Percentiles rank a stretch among this genome's conserved stretches.
phyloP scores from a whole-genome alignment of 352 stramenopile species.

The Globisporangium perplexum region DNA sequence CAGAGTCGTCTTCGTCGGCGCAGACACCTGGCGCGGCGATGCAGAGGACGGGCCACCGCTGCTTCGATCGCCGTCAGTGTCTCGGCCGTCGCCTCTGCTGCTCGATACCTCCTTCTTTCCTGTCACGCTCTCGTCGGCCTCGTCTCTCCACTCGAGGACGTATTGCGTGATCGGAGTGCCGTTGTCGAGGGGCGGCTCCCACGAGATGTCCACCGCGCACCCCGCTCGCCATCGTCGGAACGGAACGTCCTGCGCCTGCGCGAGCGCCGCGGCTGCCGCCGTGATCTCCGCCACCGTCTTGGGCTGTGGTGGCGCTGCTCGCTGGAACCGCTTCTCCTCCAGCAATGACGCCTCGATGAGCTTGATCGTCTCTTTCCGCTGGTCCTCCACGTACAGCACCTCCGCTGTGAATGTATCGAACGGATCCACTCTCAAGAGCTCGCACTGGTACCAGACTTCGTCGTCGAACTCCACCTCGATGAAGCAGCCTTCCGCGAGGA shows the following conservation, averaged over 20 bases:
- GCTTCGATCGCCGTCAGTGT: neutral
- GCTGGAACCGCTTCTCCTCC: constrained; percentile 21
- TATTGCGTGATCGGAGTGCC: constrained; percentile 60
- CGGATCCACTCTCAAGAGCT: constrained; percentile 45
- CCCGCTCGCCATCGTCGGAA: constrained; percentile 66
- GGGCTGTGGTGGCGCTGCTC: constrained; percentile 4
- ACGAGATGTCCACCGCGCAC: constrained; percentile 65
- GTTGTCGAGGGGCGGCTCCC: constrained; percentile 60
- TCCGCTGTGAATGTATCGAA: constrained; percentile 60
- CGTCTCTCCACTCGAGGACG: constrained; percentile 63
- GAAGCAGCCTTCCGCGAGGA: constrained; percentile 39
- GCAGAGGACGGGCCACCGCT: too few species aligned
- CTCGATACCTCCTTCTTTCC: constrained; percentile 10
- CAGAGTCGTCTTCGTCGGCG: constrained; percentile 47
- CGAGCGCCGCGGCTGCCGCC: constrained; percentile 33
- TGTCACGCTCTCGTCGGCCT: constrained; percentile 24
- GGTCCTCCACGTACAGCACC: constrained; percentile 53
- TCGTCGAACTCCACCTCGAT: constrained; percentile 74
- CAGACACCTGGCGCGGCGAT: neutral
- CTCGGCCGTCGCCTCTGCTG: neutral
- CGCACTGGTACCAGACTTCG: constrained; percentile 62
- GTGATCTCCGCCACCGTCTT: constrained; percentile 40
- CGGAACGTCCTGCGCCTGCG: constrained; percentile 28
- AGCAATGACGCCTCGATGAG: constrained; percentile 33
- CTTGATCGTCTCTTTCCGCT: constrained; percentile 60